Conservation (phyloP, 768 basidiomycete genomes). For the Boletellus sp. region DNA sequence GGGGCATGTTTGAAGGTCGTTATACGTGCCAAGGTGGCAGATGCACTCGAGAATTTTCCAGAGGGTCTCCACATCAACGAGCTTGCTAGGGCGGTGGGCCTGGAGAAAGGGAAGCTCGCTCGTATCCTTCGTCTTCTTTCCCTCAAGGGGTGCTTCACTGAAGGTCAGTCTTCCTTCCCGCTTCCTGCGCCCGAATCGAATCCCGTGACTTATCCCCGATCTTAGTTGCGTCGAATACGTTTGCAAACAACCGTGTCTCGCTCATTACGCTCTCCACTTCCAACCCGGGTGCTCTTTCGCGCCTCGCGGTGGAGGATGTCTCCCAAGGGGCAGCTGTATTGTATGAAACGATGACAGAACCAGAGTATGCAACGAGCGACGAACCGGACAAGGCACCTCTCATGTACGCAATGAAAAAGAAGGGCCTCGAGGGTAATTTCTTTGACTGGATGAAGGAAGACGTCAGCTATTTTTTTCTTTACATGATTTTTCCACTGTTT, state of each 20-base stretch:
- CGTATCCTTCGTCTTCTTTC: conserved; percentile 31
- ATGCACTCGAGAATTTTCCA: conserved; percentile 23
- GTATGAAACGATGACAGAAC: conserved; percentile 25
- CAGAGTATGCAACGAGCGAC: conserved; percentile 22
- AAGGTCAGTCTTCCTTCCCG: conserved; percentile 16
- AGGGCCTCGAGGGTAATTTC: conserved; percentile 13
- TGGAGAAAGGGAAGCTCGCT: conserved; percentile 28
- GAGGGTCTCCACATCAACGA: conserved; percentile 27
- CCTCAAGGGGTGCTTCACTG: conserved; percentile 28
- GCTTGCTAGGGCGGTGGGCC: conserved; percentile 19
- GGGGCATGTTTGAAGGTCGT: conserved; percentile 26
- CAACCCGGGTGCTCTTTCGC: conserved; percentile 7
- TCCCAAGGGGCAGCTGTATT: conserved; percentile 14
- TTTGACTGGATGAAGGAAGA: conserved; percentile 25
- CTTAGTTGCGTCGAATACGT: conserved; percentile 24
- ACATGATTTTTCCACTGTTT: not conserved
- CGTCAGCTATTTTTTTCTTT: conserved; percentile 6
- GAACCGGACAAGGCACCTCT: conserved; percentile 21
- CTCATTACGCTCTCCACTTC: conserved; percentile 20
- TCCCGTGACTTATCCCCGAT: not conserved
- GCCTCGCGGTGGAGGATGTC: conserved; percentile 8
- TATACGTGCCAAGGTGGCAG: conserved; percentile 25
- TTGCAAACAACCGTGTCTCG: conserved; percentile 36
- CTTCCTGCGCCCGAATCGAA: too few relatives aligned
- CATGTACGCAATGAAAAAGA: conserved; percentile 16